Base-by-base conservation (phyloP, 73 alveolate species). In the Paramecium pentaurelia region DNA sequence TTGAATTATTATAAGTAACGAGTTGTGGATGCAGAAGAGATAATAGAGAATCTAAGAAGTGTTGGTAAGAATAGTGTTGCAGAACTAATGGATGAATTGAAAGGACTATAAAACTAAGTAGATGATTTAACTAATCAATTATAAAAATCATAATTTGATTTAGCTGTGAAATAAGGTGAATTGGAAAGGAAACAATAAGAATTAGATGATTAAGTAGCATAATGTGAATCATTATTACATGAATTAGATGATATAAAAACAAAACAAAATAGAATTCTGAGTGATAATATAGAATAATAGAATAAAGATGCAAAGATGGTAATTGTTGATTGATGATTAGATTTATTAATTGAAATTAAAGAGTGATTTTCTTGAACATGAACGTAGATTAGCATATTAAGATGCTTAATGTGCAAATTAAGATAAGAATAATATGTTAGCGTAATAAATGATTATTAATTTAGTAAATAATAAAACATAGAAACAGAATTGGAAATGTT, bases 21-120 rank as follows among this genome's bases (percentile, higher is more conserved):
- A 89, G 94, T 89, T 1, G 37, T 45, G 11, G 94, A 89, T n/a
- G 94, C 94, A 42, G 94, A 89, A 37, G 86, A 89, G 54, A 89
- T 89, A 1, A 89, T 64, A 25, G 94, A 89, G 37, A 89, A 70
- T 47, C 32, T 89, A 11, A 89, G 75, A 40, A 60, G 77, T 71
- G 84, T 83, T 14, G 94, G 94, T 42, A 49, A 89, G 47, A 44
- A 27, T 20, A 71, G 71, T 32, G 75, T 89, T 2, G 91, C 77
- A 14, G 91, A 80, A 27, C 18, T 80, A 22, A 80, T 80, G 91
- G 91, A 80, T n/a, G 91, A 80, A 80, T 49, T 80, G n/a, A 80
- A 80, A 49, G 47, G 64, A 25, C 49, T 80, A 80, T 80, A 80
- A 14, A 80, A 80, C 10, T 32, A 28, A 80, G 91, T 80, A 12